Percentiles rank a stretch among this genome's conserved stretches.
phyloP scores from a whole-genome alignment of 2,329 filamentous ascomycete species.

The Tolypocladium ovalisporum region DNA sequence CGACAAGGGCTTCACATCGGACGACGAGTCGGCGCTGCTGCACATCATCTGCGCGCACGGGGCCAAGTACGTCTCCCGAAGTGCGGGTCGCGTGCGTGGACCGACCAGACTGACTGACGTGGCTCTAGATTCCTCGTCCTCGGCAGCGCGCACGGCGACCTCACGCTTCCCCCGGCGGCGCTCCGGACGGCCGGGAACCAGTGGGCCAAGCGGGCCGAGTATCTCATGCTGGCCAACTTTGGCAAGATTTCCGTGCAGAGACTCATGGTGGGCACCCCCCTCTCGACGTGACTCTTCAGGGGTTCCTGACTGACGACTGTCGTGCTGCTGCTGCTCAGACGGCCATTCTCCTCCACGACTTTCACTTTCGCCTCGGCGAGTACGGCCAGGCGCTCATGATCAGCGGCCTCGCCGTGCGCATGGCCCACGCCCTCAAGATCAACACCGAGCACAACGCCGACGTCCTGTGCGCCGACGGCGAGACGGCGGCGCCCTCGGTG shows the following conservation, averaged over 20 bases:
- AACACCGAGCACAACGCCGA: slow-evolving; percentile 25
- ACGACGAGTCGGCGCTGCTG: slow-evolving; percentile 24
- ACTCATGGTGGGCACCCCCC: slow-evolving; percentile 20
- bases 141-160: slow-evolving; percentile 16
- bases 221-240: slow-evolving; percentile 23
- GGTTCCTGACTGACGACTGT: neutral
- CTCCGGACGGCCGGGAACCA: slow-evolving; percentile 23
- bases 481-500: slow-evolving; percentile 18
- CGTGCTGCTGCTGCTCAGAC: too few relatives aligned
- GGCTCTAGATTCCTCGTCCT: slow-evolving; percentile 22
- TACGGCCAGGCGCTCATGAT: slow-evolving; percentile 29
- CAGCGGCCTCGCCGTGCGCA: slow-evolving; percentile 27
- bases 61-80: slow-evolving; percentile 19
- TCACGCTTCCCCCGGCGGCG: slow-evolving; percentile 15
- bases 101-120: slow-evolving; percentile 2
- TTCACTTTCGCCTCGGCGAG: slow-evolving; percentile 26
- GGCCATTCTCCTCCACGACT: slow-evolving; percentile 27
- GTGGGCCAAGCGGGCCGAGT: slow-evolving; percentile 26
- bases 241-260: slow-evolving; percentile 26
- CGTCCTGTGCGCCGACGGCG: slow-evolving; percentile 23
- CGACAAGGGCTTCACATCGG: slow-evolving; percentile 22
- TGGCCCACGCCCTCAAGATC: slow-evolving; percentile 30
- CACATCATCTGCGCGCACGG: slow-evolving; percentile 27
- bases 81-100: neutral
- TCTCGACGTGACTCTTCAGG: too few relatives aligned